phyloP scores from a whole-genome alignment of 495 filamentous ascomycete species.

The Mytilinidion resinicola region DNA sequence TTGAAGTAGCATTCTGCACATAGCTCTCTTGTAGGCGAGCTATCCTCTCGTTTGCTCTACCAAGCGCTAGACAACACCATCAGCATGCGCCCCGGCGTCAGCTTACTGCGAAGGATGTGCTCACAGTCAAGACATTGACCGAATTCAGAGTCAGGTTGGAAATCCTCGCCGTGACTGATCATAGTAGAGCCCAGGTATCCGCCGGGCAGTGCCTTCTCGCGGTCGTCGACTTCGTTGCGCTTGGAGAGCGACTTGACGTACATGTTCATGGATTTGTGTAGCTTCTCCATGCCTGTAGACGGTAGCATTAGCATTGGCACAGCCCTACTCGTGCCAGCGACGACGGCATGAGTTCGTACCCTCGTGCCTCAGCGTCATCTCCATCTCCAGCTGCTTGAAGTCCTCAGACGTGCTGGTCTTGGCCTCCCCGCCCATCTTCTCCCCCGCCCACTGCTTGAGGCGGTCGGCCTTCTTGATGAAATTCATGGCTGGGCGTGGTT shows the following conservation, averaged over 20 bases:
- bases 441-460: conserved; percentile 97
- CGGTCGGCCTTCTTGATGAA: conserved; percentile 95
- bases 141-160: conserved; percentile 85
- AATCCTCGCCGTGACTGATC: conserved; percentile 89
- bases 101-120: conserved; percentile 24
- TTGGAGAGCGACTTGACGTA: conserved; percentile 92
- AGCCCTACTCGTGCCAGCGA: not conserved
- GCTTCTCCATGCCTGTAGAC: conserved; percentile 73
- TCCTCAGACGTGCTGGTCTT: conserved; percentile 87
- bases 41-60: conserved; percentile 73
- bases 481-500: conserved; percentile 56
- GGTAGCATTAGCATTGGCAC: not conserved
- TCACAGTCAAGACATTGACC: conserved; percentile 78
- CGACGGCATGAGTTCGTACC: conserved; percentile 49
- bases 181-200: conserved; percentile 80
- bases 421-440: conserved; percentile 90
- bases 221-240: conserved; percentile 74
- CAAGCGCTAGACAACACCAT: conserved; percentile 22
- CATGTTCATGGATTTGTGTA: conserved; percentile 79
- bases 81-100: no score
- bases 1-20: conserved; percentile 69
- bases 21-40: conserved; percentile 83
- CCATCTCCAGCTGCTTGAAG: conserved; percentile 86
- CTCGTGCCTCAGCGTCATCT: conserved; percentile 88
- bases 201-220: conserved; percentile 77